These are phyloP conservation scores for Suhomyces kilbournensis DNA, from an alignment of 805 yeast species.

Conservation along the genomic window DNA sequence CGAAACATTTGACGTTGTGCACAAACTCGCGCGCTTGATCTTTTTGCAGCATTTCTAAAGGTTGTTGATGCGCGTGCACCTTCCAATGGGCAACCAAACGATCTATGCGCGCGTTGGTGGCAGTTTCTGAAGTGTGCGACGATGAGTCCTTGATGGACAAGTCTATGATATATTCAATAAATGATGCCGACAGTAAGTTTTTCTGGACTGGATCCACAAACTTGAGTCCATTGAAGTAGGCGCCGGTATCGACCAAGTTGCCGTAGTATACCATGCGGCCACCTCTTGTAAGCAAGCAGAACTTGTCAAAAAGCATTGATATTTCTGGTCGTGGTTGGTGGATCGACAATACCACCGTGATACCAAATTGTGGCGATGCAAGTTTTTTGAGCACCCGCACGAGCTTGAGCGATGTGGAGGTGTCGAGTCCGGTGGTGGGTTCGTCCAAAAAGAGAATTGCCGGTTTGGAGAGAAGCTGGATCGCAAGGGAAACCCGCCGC, in stretches of 20 bases:
- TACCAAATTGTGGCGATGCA: conserved; percentile 49
- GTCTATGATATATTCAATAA: conserved; percentile 35
- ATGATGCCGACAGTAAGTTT: neutral
- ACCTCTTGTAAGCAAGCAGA: conserved; percentile 61
- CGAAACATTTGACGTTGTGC: conserved; percentile 16
- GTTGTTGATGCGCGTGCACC: conserved; percentile 2
- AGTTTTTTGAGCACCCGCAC: conserved; percentile 56
- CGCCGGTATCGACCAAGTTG: conserved; percentile 40
- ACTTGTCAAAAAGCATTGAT: conserved; percentile 60
- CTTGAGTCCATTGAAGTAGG: conserved; percentile 42
- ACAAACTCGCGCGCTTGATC: conserved; percentile 14
- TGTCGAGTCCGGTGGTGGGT: conserved; percentile 85
- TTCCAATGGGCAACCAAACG: conserved; percentile 28
- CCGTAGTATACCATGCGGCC: conserved; percentile 52
- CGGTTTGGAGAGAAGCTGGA: conserved; percentile 75
- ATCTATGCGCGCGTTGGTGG: conserved; percentile 22
- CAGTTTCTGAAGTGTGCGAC: conserved; percentile 21
- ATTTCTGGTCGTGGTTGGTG: conserved; percentile 87
- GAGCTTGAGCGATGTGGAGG: conserved; percentile 67
- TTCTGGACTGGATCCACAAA: conserved; percentile 4
- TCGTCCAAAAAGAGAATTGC: conserved; percentile 77
- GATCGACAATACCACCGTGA: conserved; percentile 71
- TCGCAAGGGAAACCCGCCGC: conserved; percentile 71
- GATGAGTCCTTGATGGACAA: conserved; percentile 35
- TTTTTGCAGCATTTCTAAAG: conserved; percentile 5